phyloP scores from a whole-genome alignment of 345 rosid genomes.

The Moricandia arvensis region DNA sequence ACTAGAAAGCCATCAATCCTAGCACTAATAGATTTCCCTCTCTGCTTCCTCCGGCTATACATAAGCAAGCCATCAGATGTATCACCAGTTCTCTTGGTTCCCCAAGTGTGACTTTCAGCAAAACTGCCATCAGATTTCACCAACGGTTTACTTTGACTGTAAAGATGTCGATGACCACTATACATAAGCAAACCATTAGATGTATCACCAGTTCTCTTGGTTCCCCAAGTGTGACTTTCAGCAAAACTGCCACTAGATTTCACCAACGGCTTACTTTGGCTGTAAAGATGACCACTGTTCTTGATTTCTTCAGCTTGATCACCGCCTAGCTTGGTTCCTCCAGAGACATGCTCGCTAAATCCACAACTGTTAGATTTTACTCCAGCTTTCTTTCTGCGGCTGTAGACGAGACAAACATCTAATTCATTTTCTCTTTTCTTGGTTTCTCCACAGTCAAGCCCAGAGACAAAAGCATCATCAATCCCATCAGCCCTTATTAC shows the following conservation, averaged over 20 bases:
- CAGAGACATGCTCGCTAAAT: slow-evolving; percentile 6
- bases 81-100: slow-evolving; percentile 43
- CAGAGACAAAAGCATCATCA: slow-evolving; percentile 23
- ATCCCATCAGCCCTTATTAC: slow-evolving; percentile 8
- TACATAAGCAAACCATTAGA: slow-evolving; percentile 29
- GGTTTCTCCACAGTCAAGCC: slow-evolving; percentile 19
- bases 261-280: slow-evolving; percentile 45
- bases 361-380: slow-evolving; percentile 7
- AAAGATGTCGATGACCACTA: slow-evolving; percentile 21
- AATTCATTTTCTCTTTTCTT: slow-evolving; percentile 17
- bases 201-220: slow-evolving; percentile 41
- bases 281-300: slow-evolving; percentile 26
- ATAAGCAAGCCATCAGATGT: slow-evolving; percentile 24
- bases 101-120: slow-evolving; percentile 33
- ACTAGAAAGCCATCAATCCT: slow-evolving; percentile 38
- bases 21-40: slow-evolving; percentile 34
- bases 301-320: too few species aligned
- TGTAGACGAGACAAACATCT: slow-evolving; percentile 26
- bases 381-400: slow-evolving; percentile 27
- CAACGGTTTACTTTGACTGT: slow-evolving; percentile 45
- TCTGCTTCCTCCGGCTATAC: slow-evolving; percentile 54
- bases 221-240: slow-evolving; percentile 29
- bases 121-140: slow-evolving; percentile 32
- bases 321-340: slow-evolving; percentile 28
- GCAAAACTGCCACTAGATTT: slow-evolving; percentile 35